Evolutionary conservation across 768 basidiomycete genomes (phyloP), one percentile per base, ranked within the genome.

Genomic region (Boletus reticulatus): DNA sequence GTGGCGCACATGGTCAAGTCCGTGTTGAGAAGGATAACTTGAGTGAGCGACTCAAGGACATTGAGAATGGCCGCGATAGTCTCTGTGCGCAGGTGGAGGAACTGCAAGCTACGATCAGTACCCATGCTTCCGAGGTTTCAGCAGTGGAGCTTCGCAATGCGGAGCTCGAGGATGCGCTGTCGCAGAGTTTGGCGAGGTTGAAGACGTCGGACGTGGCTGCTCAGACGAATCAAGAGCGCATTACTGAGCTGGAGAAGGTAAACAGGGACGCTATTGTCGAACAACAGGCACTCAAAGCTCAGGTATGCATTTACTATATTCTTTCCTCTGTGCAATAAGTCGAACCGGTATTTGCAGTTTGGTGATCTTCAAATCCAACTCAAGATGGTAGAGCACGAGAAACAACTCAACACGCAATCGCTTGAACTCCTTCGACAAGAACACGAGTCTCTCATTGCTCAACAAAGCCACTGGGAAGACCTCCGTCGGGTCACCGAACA

Each of bases 11-110:
- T 62, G 89, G 89, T 1, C 86, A 89, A 65, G 80, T 88, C 6
- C 84, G 88, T 16, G 89, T 89, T 14, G 91, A 94, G 75, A 94
- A 92, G 72, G 91, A 92, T 47, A 73, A 82, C 37, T 67, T 91
- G 44, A 71, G 64, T 20, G 88, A 91, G 59, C 87, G 88, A 58
- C 72, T 89, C 31, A 72, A 68, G 22, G 74, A 75, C 22, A 75
- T 76, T 0, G 90, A 92, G 67, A 75, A 68, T 29, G 89, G 92
- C 50, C 82, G 88, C 20, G 87, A 92, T 20, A 71, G 72, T 6
- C 67, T 89, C 43, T 80, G 80, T 41, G 59, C 65, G 4, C 82
- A 86, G 57, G 66, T 84, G 19, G 84, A 84, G 56, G 83, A 83
- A 52, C 49, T 82, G 39, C 81, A 88, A 58, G 63, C 72, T 4